Evolutionary conservation across 1,284 basidiomycete species (phyloP), one percentile per base, ranked within the genome.

Genomic region (Rugosomyces carneus): DNA sequence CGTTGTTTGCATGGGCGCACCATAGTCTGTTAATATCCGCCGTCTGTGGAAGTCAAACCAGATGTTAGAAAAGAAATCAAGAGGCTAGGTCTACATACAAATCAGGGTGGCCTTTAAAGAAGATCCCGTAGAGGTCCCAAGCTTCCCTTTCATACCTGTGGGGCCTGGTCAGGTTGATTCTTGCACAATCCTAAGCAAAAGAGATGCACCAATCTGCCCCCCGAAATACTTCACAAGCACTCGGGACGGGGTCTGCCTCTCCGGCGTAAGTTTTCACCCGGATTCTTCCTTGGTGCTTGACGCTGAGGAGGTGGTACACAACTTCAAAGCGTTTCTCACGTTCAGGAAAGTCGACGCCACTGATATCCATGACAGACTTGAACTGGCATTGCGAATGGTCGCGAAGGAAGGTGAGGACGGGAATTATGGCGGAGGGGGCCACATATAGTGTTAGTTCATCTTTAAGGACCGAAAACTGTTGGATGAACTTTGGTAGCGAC

Each of bases 91-190:
- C 15, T 3, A 69, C 89, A 61, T 62, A 93, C 84, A 99, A 76
- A 67, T 99, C 96, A 11, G 95, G 96, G 70, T 99, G 96, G 41
- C 85, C 88, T 49, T 83, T 80, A 74, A 99, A 99, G 76, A 95
- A 97, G 48, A 99, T 90, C 47, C 96, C 96, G 64, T 76, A 99
- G 71, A 99, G 80, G 70, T 99, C 96, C 91, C 93, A 99, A 26
- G 92, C 86, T 68, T 99, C 96, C 51, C 96, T 81, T 70, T 99
- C 96, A 64, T 93, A 95, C 85, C 85, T 89, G 39, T 21, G n/a
- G 44, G 21, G 43, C 11, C 19, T 23, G 1, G 40, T 13, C 2
- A 34, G 31, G n/a, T 26, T 15, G 27, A 29, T n/a, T n/a, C 20
- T 26, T 11, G 13, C 45, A 20, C 20, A 34, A 32, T 45, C 26